Evolutionary conservation across 805 yeast species (phyloP).

Genomic region (Pichia manshurica): DNA sequence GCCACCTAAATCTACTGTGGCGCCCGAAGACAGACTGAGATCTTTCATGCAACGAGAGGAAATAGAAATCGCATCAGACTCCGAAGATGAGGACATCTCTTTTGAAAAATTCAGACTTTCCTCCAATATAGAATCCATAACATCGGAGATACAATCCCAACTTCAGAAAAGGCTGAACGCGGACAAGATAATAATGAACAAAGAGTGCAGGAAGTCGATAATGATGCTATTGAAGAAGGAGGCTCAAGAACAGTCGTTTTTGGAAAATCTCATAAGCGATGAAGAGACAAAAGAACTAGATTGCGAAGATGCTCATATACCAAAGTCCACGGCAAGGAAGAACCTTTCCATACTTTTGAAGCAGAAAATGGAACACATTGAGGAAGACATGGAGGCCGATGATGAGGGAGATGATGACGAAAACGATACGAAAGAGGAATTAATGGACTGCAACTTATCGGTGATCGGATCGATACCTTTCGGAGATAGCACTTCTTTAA

Average conservation of each 20-base stretch:
- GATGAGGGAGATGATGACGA: slow-evolving; percentile 1
- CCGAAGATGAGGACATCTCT: slow-evolving; percentile 11
- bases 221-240: not conserved
- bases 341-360: no score
- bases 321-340: not conserved
- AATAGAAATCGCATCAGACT: slow-evolving; percentile 8
- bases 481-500: not conserved
- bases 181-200: not conserved
- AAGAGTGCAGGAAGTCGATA: slow-evolving; percentile 6
- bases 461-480: not conserved
- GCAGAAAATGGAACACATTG: not conserved
- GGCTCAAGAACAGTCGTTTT: not conserved
- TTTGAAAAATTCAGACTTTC: slow-evolving; percentile 20
- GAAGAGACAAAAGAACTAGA: not conserved
- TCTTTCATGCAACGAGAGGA: slow-evolving; percentile 1
- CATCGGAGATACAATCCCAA: not conserved
- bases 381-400: not conserved
- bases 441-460: not conserved
- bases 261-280: not conserved
- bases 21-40: slow-evolving; percentile 2
- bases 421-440: not conserved
- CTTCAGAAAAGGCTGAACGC: not conserved
- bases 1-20: not conserved
- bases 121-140: slow-evolving; percentile 1
- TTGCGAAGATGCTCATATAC: not conserved